phyloP scores from a whole-genome alignment of 345 rosid species.

The Heritiera fomes region DNA sequence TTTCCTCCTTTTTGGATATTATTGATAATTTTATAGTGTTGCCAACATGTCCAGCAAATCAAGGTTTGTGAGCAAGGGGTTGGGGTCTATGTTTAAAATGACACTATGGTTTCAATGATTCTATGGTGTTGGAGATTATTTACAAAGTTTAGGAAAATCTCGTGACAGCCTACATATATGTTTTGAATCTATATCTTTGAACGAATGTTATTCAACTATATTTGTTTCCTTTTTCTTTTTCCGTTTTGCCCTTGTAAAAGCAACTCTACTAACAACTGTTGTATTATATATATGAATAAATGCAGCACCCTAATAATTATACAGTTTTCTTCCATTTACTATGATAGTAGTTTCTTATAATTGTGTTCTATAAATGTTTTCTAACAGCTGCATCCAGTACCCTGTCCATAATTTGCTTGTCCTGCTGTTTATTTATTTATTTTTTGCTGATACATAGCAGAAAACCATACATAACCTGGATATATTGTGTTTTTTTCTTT shows the following conservation, averaged over 20 bases:
- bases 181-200: background rate
- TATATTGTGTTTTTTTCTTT: background rate
- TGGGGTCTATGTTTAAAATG: background rate
- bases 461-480: background rate
- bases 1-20: background rate
- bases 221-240: background rate
- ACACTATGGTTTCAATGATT: background rate
- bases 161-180: background rate
- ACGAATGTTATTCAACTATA: background rate
- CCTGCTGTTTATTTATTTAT: background rate
- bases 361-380: background rate
- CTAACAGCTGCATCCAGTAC: background rate
- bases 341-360: background rate
- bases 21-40: background rate
- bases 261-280: background rate
- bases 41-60: background rate
- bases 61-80: background rate
- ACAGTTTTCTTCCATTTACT: background rate
- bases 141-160: background rate
- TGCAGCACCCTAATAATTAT: background rate
- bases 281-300: background rate
- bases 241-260: background rate
- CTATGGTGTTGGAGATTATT: background rate
- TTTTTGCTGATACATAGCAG: background rate
- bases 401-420: background rate